Evolutionary conservation across 2,329 filamentous ascomycete species (phyloP), one percentile per base, ranked within the genome.

Genomic region (Penicillium sp.): DNA sequence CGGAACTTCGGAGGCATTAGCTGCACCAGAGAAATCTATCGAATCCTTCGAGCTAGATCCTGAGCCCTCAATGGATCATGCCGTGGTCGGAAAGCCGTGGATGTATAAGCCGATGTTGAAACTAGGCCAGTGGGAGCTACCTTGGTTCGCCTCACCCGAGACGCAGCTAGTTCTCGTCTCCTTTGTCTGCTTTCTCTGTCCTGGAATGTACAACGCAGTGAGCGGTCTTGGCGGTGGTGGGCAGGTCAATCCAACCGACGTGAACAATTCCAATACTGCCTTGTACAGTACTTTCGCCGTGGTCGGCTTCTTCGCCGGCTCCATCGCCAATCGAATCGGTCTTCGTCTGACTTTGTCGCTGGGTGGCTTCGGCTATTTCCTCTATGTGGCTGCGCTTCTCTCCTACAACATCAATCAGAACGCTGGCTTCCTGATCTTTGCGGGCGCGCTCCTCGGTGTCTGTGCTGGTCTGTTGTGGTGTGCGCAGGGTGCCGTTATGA

Each of bases 111-210:
- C 74, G 33, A 39, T 56, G 16, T 58, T 79, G 56, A 75, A 71
- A 41, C 43, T 87, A 41, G 74, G 76, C 13, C 68, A 71, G 34
- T 66, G 67, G 42, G 74, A 75, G 50, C 45, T 84, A 6, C 73
- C 74, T 3, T 87, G 81, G 75, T 89, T 84, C 62, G 86, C 86
- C 15, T 87, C 84, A 41, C 86, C 86, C 9, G 78, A 81, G 57
- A 66, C 81, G 33, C 86, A 90, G 67, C 74, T 90, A 23, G 56
- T 84, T 47, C 77, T 89, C 73, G 83, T 89, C 39, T 75, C 81
- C 15, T 72, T 84, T 45, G 81, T 85, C 34, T 85, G 81, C 60
- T 85, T 86, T 71, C 62, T 86, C 46, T 86, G 83, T 59, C 83
- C 83, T 0, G 83, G 83, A 54, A 84, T 86, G 80, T 86, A 79